A percentile compares a stretch with the other conserved stretches of the same genome.
phyloP scores from a whole-genome alignment of 1,284 basidiomycete species.

The Phaffia rhodozyma region DNA sequence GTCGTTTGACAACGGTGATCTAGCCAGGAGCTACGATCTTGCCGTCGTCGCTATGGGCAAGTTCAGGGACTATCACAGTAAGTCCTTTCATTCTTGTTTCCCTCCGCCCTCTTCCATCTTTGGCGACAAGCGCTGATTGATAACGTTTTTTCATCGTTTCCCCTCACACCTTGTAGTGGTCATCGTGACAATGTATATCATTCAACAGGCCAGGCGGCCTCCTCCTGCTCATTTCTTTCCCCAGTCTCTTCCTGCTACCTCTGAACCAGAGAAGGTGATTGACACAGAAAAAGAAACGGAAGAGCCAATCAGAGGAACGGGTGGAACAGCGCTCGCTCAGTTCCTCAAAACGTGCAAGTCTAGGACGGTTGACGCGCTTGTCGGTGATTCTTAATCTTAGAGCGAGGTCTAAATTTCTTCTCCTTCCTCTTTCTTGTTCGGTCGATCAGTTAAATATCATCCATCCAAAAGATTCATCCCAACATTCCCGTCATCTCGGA shows the following conservation, averaged over 20 bases:
- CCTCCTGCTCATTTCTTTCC: slow-evolving; percentile 27
- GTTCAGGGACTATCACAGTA: slow-evolving; percentile 68
- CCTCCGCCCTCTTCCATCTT: neutral
- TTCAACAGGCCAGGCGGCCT: slow-evolving; percentile 46
- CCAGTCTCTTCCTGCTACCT: slow-evolving; percentile 5
- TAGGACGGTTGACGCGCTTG: slow-evolving; percentile 55
- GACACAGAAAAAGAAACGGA: slow-evolving; percentile 37
- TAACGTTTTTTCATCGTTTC: neutral
- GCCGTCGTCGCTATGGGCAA: slow-evolving; percentile 61
- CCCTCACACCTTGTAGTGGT: slow-evolving; percentile 38
- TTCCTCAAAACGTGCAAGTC: slow-evolving; percentile 71
- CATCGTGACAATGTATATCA: slow-evolving; percentile 72
- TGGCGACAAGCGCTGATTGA: neutral
- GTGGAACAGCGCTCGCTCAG: slow-evolving; percentile 67
- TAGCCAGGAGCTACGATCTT: slow-evolving; percentile 57
- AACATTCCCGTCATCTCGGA: no score
- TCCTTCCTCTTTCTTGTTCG: no score
- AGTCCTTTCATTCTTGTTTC: neutral
- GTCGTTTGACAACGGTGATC: slow-evolving; percentile 27
- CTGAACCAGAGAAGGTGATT: slow-evolving; percentile 17
- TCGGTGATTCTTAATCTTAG: slow-evolving; percentile 19
- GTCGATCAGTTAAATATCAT: no score
- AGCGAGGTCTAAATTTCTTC: no score
- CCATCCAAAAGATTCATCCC: no score
- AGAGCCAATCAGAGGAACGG: slow-evolving; percentile 61